Evolutionary conservation across 768 basidiomycete species (phyloP), one percentile per base, ranked within the genome.

Genomic region (Rhizopogon rudus): DNA sequence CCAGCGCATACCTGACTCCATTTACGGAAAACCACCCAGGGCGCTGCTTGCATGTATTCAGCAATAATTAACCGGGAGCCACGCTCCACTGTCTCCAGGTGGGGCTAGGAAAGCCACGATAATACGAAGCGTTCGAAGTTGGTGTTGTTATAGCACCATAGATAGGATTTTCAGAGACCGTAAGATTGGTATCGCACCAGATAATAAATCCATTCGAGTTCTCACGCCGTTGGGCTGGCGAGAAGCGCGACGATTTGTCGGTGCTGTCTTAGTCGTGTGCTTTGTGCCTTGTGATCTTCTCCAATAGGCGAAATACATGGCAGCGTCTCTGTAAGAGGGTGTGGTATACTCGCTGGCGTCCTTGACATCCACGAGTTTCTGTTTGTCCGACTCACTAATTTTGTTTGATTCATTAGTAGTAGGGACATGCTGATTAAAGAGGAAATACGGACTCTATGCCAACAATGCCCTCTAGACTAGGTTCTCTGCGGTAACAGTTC

Each of bases 401-500:
- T 49, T 17, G n/a, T 6, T 52, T 25, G 53, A 44, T 37, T 5
- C 37, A 20, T 52, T 40, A 44, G 57, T 55, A 20, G 20, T 20
- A 28, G 25, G 22, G 13, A 53, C 12, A 39, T 48, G 17, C 44
- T 14, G 22, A 22, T 14, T 10, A 25, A 43, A 46, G 40, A 8
- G 14, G 42, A 17, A 17, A n/a, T 14, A 75, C 91, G 64, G 65
- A 98, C 95, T 93, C 81, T 44, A 97, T 79, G 51, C 95, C 97
- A 25, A 82, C 91, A 41, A 99, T 81, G 53, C 97, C 97, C 67
- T 99, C 95, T 1, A 98, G 79, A 98, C 93, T 12, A 98, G 74
- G 67, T 94, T 88, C 69, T 98, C 95, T 0, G 93, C 93, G 0
- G 97, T 99, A 61, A 99, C 97, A 0, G 97, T 98, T 22, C 96